Conservation (phyloP, 495 filamentous ascomycete genomes). For the Penicillium bialowiezense region DNA sequence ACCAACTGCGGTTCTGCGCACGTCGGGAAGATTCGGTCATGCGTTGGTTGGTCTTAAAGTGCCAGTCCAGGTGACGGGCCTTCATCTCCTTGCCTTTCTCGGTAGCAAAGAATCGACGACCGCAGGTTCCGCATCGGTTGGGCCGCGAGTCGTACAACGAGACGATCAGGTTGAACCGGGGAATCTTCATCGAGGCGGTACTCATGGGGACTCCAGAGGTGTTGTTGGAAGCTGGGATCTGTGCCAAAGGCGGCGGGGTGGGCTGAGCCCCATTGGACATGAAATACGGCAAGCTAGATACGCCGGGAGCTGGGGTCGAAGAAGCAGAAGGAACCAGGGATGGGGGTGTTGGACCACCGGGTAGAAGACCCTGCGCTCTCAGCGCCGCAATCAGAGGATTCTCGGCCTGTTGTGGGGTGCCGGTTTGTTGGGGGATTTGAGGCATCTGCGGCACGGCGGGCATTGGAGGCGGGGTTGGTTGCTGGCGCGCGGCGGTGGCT, state of each 20-base stretch:
- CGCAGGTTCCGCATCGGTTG: constrained; percentile 86
- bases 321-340: constrained; percentile 20
- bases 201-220: constrained; percentile 65
- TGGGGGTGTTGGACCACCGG: constrained; percentile 31
- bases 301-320: constrained; percentile 18
- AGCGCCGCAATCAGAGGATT: constrained; percentile 48
- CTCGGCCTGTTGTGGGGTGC: constrained; percentile 34
- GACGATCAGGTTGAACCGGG: constrained; percentile 68
- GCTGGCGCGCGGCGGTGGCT: constrained; percentile 44
- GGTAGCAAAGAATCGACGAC: constrained; percentile 74
- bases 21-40: constrained; percentile 77
- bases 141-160: constrained; percentile 75
- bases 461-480: constrained; percentile 39
- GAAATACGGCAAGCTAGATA: constrained; percentile 37
- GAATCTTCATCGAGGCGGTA: constrained; percentile 73
- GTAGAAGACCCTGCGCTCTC: constrained; percentile 46
- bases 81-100: constrained; percentile 80
- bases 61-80: constrained; percentile 95
- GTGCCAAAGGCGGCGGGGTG: constrained; percentile 34
- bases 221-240: constrained; percentile 20
- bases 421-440: constrained; percentile 21
- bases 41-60: constrained; percentile 89
- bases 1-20: constrained; percentile 88
- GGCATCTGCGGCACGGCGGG: constrained; percentile 25
- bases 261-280: constrained; percentile 39